A percentile compares a stretch with the other conserved stretches of the same genome.
Evolutionary conservation across 495 filamentous ascomycete genomes (phyloP).

Genomic region (Aeminium ludgeri): DNA sequence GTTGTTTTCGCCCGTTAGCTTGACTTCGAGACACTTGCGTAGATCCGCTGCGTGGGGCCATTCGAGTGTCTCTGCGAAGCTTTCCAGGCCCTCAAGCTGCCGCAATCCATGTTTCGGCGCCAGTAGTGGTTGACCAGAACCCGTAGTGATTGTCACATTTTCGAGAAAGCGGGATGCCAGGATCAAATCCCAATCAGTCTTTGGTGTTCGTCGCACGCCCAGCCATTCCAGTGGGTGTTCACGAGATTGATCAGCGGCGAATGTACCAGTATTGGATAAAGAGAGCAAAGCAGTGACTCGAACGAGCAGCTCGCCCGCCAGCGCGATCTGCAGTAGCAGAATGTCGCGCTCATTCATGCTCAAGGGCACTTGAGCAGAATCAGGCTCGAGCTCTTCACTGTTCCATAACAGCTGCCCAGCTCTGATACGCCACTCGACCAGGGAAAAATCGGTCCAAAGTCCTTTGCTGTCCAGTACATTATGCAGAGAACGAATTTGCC

Average conservation of each 20-base stretch:
- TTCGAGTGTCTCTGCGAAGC: conserved; percentile 34
- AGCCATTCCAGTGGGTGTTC: too few species aligned
- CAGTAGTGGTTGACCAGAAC: conserved; percentile 1
- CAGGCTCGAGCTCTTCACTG: conserved; percentile 32
- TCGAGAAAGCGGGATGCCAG: conserved; percentile 61
- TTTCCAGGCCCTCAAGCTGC: conserved; percentile 34
- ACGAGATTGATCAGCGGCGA: too few species aligned
- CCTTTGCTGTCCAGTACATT: conserved; percentile 31
- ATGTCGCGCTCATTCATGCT: conserved; percentile 44
- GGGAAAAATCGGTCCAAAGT: conserved; percentile 62
- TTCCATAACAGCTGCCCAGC: conserved; percentile 75
- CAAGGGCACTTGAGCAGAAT: conserved; percentile 17
- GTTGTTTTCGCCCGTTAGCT: conserved; percentile 25
- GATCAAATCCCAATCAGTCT: conserved; percentile 66
- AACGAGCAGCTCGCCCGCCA: conserved; percentile 60
- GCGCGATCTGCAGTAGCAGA: conserved; percentile 60
- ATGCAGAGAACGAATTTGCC: conserved; percentile 35
- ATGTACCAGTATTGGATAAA: neutral
- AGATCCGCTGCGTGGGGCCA: conserved; percentile 33
- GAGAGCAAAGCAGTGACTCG: conserved; percentile 41
- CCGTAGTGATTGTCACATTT: conserved; percentile 33
- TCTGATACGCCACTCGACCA: conserved; percentile 62
- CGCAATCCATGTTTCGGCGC: conserved; percentile 19
- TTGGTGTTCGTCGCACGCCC: conserved; percentile 35
- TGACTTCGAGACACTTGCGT: conserved; percentile 32